Evolutionary conservation across 306 rosid species (phyloP).

Genomic region (Cicer judaicum): DNA sequence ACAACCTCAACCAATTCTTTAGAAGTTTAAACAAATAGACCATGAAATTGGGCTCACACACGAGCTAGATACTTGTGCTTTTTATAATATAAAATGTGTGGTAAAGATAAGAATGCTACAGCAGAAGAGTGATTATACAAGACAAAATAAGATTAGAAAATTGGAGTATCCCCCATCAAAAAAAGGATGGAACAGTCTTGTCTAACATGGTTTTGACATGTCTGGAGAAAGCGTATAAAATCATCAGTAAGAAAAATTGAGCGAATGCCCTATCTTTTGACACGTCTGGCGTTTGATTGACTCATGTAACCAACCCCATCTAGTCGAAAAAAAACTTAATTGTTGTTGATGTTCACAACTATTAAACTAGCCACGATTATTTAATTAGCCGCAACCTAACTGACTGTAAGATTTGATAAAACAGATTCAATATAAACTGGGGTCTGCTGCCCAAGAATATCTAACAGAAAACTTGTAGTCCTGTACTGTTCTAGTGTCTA

Average conservation of each 20-base stretch:
- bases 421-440: background rate
- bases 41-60: background rate
- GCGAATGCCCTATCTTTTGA: background rate
- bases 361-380: too few species aligned
- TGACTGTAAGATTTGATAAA: background rate
- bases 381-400: too few species aligned
- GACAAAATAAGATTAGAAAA: background rate
- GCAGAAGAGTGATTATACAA: background rate
- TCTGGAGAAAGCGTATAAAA: background rate
- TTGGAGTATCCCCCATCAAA: background rate
- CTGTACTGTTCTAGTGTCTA: background rate
- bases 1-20: background rate
- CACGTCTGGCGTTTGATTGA: too few species aligned
- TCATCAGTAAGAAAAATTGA: background rate
- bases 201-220: background rate
- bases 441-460: background rate
- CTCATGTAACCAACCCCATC: too few species aligned
- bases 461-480: conserved; percentile 14
- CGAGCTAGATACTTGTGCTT: background rate
- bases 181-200: background rate
- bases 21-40: background rate
- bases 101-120: background rate
- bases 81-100: background rate
- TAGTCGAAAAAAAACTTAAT: too few species aligned
- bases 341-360: too few species aligned